Conservation (phyloP, 2,329 filamentous ascomycete species). For the Xylogone sp. region DNA sequence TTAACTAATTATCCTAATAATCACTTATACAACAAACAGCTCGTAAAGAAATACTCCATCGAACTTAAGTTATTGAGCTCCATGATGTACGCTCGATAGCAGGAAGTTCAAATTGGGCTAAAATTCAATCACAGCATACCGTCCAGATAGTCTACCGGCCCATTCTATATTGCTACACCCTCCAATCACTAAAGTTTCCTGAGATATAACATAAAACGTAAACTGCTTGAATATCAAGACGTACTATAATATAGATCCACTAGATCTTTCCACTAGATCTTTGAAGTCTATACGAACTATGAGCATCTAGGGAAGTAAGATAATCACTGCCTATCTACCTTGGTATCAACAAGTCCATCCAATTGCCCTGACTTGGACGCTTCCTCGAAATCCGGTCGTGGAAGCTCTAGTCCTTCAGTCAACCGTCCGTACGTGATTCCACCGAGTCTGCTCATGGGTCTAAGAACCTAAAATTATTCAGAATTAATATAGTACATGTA, state of each 20-base stretch:
- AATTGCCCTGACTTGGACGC: slow-evolving; percentile 47
- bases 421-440: slow-evolving; percentile 80
- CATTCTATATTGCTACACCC: not conserved
- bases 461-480: slow-evolving; percentile 51
- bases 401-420: slow-evolving; percentile 68
- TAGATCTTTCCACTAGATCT: not conserved
- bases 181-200: not conserved
- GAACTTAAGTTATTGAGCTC: too few species aligned
- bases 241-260: not conserved
- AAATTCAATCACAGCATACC: too few species aligned
- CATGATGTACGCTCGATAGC: too few species aligned
- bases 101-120: too few species aligned
- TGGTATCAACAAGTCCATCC: slow-evolving; percentile 51
- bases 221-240: too few species aligned
- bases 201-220: too few species aligned
- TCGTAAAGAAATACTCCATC: too few species aligned
- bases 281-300: not conserved
- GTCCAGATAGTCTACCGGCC: too few species aligned
- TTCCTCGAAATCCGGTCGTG: slow-evolving; percentile 48
- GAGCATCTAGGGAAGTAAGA: not conserved
- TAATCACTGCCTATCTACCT: slow-evolving; percentile 34
- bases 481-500: slow-evolving; percentile 1
- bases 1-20: too few species aligned
- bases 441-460: slow-evolving; percentile 73
- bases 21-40: too few species aligned